These are phyloP conservation scores for Podaxis sp. DNA, from an alignment of 768 basidiomycete species.

Conservation along the genomic window DNA sequence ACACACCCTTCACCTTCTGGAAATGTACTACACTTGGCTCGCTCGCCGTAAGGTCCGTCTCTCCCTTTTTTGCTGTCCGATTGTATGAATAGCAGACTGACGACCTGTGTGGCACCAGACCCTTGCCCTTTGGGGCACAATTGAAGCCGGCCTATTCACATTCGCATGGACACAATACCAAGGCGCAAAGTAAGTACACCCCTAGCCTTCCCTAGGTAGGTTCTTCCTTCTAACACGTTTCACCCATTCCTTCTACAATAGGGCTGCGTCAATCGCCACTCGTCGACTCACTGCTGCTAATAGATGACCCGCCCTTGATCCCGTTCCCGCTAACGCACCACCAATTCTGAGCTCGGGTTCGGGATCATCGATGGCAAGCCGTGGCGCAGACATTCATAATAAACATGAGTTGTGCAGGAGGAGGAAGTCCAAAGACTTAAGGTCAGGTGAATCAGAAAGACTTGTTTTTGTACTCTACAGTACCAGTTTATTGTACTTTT, in stretches of 20 bases:
- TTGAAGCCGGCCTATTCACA: constrained; percentile 31
- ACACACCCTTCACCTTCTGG: neutral
- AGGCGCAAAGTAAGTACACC: constrained; percentile 19
- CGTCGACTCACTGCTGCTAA: neutral
- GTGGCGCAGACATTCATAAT: neutral
- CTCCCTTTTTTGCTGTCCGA: neutral
- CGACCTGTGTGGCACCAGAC: constrained; percentile 23
- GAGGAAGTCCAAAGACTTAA: neutral
- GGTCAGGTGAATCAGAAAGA: neutral
- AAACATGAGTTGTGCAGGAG: neutral
- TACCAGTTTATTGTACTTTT: constrained; percentile 9
- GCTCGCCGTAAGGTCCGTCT: constrained; percentile 28
- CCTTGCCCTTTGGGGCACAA: constrained; percentile 32
- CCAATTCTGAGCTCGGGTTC: neutral
- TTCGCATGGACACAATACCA: constrained; percentile 30
- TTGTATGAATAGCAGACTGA: neutral
- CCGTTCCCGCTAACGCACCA: neutral
- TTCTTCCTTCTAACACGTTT: neutral
- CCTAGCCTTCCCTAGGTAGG: neutral
- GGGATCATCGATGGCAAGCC: neutral
- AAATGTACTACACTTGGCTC: constrained; percentile 25
- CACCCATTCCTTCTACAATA: neutral
- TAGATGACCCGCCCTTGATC: neutral
- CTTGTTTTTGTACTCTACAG: neutral
- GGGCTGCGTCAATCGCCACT: neutral